A percentile compares a stretch with the other conserved stretches of the same genome.
phyloP scores from a whole-genome alignment of 1,284 basidiomycete genomes.

The Moesziomyces parantarcticus region DNA sequence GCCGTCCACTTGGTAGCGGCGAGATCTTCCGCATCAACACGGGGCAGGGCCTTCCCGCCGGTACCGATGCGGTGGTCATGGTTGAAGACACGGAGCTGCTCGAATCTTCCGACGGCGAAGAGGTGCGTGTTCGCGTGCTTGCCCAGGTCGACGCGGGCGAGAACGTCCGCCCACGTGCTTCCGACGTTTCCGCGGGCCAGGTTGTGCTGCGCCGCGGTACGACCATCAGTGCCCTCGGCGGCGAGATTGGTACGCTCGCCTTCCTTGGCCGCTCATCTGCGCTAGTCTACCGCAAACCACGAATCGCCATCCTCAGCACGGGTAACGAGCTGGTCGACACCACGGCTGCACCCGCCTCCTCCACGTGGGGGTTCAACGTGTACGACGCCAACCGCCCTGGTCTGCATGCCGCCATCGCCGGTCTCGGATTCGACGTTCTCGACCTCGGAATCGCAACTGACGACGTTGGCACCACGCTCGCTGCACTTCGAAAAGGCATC shows the following conservation, averaged over 20 bases:
- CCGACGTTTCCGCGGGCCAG: slow-evolving; percentile 78
- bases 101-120: slow-evolving; percentile 76
- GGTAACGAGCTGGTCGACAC: slow-evolving; percentile 84
- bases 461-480: slow-evolving; percentile 74
- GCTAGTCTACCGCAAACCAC: slow-evolving; percentile 76
- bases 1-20: slow-evolving; percentile 8
- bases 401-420: slow-evolving; percentile 76
- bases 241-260: slow-evolving; percentile 84
- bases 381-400: slow-evolving; percentile 84
- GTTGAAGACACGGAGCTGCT: slow-evolving; percentile 86
- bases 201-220: slow-evolving; percentile 77
- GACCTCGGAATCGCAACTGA: slow-evolving; percentile 84
- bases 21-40: slow-evolving; percentile 63
- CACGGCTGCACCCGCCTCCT: slow-evolving; percentile 64
- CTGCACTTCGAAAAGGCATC: slow-evolving; percentile 74
- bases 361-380: slow-evolving; percentile 54
- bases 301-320: slow-evolving; percentile 82
- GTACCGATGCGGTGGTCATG: slow-evolving; percentile 84
- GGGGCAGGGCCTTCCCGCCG: slow-evolving; percentile 75
- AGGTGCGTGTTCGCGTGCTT: slow-evolving; percentile 77
- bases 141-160: slow-evolving; percentile 76
- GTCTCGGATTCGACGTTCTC: slow-evolving; percentile 79
- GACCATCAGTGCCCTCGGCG: slow-evolving; percentile 76
- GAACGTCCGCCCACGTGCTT: slow-evolving; percentile 79
- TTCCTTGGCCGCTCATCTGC: slow-evolving; percentile 80